Conservation (phyloP, 2,329 filamentous ascomycete species). For the Paraconiothyrium brasiliense region DNA sequence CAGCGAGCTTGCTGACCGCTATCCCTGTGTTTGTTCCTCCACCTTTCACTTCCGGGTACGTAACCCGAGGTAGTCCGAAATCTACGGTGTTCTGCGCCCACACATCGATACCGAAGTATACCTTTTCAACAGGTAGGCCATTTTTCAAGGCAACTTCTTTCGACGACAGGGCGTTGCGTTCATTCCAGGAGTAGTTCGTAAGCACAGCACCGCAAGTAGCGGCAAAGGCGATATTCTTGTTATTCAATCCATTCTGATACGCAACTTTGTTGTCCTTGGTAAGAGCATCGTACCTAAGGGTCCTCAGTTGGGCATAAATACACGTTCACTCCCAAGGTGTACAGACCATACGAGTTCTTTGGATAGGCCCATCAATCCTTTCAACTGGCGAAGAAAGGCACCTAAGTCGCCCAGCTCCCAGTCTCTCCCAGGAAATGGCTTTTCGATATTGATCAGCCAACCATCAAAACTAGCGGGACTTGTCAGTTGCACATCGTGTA, state of each 20-base stretch:
- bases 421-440: constrained; percentile 46
- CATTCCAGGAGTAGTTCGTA: constrained; percentile 58
- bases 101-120: constrained; percentile 57
- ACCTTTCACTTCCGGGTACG: constrained; percentile 50
- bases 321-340: background rate
- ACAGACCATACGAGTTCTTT: constrained; percentile 54
- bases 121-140: constrained; percentile 32
- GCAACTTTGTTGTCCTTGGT: constrained; percentile 53
- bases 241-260: constrained; percentile 57
- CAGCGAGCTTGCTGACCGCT: constrained; percentile 50
- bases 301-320: background rate
- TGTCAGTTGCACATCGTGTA: background rate
- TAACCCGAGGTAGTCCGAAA: constrained; percentile 42
- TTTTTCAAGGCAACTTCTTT: constrained; percentile 34
- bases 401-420: constrained; percentile 45
- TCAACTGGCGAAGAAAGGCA: constrained; percentile 52
- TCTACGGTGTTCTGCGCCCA: constrained; percentile 55
- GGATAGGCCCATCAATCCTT: constrained; percentile 35
- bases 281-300: constrained; percentile 57
- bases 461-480: constrained; percentile 51
- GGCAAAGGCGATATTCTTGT: constrained; percentile 51
- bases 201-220: constrained; percentile 51
- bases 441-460: constrained; percentile 59
- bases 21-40: constrained; percentile 55
- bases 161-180: constrained; percentile 35